These are phyloP conservation scores for Phytophthora pseudosyringae DNA, from an alignment of 352 stramenopile species.

Conservation along the genomic window DNA sequence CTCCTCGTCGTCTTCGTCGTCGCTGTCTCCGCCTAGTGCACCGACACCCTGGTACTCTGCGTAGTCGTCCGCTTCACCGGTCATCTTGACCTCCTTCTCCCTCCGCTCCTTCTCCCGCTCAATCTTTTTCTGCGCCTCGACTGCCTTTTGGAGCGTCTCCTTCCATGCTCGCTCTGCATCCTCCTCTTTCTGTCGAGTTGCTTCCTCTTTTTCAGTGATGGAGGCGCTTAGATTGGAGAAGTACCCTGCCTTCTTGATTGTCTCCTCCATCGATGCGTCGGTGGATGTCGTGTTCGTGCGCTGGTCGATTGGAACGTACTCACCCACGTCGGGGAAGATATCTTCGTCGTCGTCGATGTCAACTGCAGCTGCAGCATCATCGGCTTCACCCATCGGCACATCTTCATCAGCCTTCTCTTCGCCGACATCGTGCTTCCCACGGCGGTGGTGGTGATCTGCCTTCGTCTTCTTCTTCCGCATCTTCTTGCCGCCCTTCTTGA, in stretches of 20 bases:
- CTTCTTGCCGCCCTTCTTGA: slow-evolving; percentile 35
- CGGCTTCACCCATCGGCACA: slow-evolving; percentile 4
- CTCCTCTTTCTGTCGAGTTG: slow-evolving; percentile 48
- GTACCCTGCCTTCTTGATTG: slow-evolving; percentile 47
- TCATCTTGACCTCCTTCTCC: slow-evolving; percentile 50
- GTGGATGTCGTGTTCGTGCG: slow-evolving; percentile 31
- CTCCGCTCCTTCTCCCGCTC: slow-evolving; percentile 48
- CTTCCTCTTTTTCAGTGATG: slow-evolving; percentile 58
- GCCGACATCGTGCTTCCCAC: neutral
- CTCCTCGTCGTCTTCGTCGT: slow-evolving; percentile 63
- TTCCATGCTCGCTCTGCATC: slow-evolving; percentile 62
- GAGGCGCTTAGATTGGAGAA: slow-evolving; percentile 78
- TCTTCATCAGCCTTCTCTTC: slow-evolving; percentile 1
- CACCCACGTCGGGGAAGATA: slow-evolving; percentile 76
- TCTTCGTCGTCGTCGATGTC: slow-evolving; percentile 56
- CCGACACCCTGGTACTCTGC: slow-evolving; percentile 60
- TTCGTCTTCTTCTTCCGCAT: slow-evolving; percentile 58
- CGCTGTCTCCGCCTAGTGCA: slow-evolving; percentile 49
- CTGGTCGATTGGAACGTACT: slow-evolving; percentile 75
- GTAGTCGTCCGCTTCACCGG: slow-evolving; percentile 53
- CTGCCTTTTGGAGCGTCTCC: slow-evolving; percentile 61
- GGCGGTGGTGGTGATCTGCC: slow-evolving; percentile 12
- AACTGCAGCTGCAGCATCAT: slow-evolving; percentile 14
- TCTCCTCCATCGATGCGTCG: slow-evolving; percentile 17
- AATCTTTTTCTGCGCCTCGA: slow-evolving; percentile 47